Evolutionary conservation across 2,329 filamentous ascomycete species (phyloP).

Genomic region (Fusarium illudens): DNA sequence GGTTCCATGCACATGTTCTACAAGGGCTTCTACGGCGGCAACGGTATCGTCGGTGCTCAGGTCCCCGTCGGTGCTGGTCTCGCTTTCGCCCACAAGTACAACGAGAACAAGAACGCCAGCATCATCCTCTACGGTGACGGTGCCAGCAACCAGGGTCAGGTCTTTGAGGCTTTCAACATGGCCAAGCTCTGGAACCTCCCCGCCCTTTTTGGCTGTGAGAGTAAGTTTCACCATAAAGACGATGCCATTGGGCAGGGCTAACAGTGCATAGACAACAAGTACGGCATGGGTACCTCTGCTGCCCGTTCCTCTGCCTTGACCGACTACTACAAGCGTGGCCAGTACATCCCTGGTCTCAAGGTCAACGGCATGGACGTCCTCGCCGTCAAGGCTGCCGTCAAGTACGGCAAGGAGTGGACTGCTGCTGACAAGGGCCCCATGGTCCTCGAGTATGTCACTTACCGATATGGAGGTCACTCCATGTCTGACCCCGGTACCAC

Average conservation of each 20-base stretch:
- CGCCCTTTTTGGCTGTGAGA: conserved; percentile 96
- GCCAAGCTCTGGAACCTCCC: conserved; percentile 98
- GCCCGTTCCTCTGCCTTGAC: conserved; percentile 93
- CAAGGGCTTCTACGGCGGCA: conserved; percentile 97
- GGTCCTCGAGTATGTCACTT: conserved; percentile 98
- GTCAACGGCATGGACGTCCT: conserved; percentile 99
- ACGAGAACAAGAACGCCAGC: conserved; percentile 82
- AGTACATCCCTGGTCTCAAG: conserved; percentile 99
- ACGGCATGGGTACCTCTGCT: conserved; percentile 98
- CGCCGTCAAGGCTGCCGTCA: conserved; percentile 93
- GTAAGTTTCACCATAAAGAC: conserved; percentile 63
- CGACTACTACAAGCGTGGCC: conserved; percentile 99
- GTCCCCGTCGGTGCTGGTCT: conserved; percentile 96
- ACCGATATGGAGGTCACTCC: conserved; percentile 98
- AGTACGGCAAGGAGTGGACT: conserved; percentile 92
- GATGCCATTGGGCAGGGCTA: conserved; percentile 5
- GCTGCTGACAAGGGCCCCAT: conserved; percentile 86
- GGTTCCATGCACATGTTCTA: conserved; percentile 99
- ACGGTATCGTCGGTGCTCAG: conserved; percentile 98
- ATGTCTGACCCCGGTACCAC: conserved; percentile 99
- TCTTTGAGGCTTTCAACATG: conserved; percentile 99
- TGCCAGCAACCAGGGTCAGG: conserved; percentile 98
- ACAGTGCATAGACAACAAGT: conserved; percentile 89
- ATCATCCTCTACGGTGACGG: conserved; percentile 96
- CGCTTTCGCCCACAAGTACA: conserved; percentile 97